Evolutionary conservation across 306 rosid genomes (phyloP), one percentile per base, ranked within the genome.

Genomic region (Malus orientalis): DNA sequence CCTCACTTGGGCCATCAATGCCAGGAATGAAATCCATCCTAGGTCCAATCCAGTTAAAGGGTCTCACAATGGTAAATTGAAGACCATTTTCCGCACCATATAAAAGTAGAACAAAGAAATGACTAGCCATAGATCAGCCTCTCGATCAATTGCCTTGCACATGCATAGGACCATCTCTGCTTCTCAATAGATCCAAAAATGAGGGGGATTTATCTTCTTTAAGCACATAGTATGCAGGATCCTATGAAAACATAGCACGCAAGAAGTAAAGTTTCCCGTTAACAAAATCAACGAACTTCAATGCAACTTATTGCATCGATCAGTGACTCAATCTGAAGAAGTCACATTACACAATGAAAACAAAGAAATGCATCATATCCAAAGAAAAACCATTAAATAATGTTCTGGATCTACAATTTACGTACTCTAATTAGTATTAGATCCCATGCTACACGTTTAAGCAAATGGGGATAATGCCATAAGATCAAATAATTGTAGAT

Each of bases 11-110:
- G 29, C 29, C 3, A 27, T 27, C 29, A 27, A 93, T 76, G 20
- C 98, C 98, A 16, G 98, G 98, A 74, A 93, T 93, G 86, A 93
- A 91, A 85, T 93, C 98, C 98, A 93, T 93, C 68, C 97, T 65
- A 68, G 98, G 97, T 62, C 98, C 98, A 60, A 93, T 93, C 98
- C 97, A 93, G 83, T 93, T 93, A 36, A 91, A 93, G 55, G 98
- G 96, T 60, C 97, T 83, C 63, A 27, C 29, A 27, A 27, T 27
- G 29, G 29, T 27, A 27, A 27, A 27, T 27, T 27, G 29, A 27
- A 27, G 29, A 27, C 29, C 29, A 27, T 27, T 27, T 27, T 27
- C 29, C 29, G 91, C 98, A 69, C 25, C 38, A 71, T 11, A 45
- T 44, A 69, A 30, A 8, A 58, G 15, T 32, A 44, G 19, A 67